Evolutionary conservation across 1,284 basidiomycete species (phyloP), one percentile per base, ranked within the genome.

Genomic region (Tylopilus sp.): DNA sequence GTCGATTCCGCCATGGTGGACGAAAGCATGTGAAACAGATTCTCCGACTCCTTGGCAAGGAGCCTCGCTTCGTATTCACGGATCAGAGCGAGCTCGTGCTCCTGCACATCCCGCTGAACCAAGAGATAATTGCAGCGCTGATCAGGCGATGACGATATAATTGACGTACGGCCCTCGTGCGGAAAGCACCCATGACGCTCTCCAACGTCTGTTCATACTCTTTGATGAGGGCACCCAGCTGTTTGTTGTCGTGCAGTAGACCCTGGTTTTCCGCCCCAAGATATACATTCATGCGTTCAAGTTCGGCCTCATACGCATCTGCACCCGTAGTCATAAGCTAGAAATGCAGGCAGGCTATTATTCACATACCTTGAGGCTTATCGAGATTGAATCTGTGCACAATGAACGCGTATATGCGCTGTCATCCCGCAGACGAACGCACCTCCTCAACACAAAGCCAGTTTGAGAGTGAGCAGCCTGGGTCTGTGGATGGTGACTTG

Each of bases 191-290:
- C 96, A 99, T 99, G 41, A 98, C 83, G 13, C 81, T 90, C 69
- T 99, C 97, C 41, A 99, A 74, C 0, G 96, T 97, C 61, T 91
- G 87, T 67, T 99, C 97, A 64, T 97, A 97, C 67, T 99, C 96
- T 59, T 94, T 93, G 55, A 99, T 84, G 41, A 99, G 74, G 6
- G 79, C 75, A 54, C 87, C 92, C 30, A 98, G 78, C 61, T 97
- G 93, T 68, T 97, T 95, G 74, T 98, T 98, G 71, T 99, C 96
- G 60, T 97, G 84, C 59, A 91, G 82, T 26, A 99, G 74, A 3
- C 74, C 73, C 62, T 91, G 87, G 65, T 99, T 99, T 70, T 99
- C 96, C 37, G 81, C 71, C 12, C 82, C 76, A 57, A 99, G 86
- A 41, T 84, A 77, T 0, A 78, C 74, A 58, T 95, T 96, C 81